A percentile compares a stretch with the other conserved stretches of the same genome.
Conservation (phyloP, 495 filamentous ascomycete genomes). For the Baudoinia panamericana region DNA sequence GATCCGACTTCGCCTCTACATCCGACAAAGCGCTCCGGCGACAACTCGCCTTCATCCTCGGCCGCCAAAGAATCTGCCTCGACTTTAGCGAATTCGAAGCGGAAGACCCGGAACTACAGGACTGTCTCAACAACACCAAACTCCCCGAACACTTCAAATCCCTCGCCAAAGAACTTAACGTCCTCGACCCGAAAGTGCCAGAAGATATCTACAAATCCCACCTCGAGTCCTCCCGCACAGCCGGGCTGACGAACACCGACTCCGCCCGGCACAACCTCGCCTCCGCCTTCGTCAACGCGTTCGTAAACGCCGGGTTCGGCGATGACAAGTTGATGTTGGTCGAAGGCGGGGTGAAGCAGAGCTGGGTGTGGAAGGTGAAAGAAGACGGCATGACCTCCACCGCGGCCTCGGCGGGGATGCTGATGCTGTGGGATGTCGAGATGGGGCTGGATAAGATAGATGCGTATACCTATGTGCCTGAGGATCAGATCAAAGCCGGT, state of each 20-base stretch:
- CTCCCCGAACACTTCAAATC: constrained; percentile 87
- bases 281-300: constrained; percentile 89
- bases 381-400: constrained; percentile 96
- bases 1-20: constrained; percentile 63
- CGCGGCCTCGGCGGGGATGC: constrained; percentile 78
- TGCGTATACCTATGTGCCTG: constrained; percentile 70
- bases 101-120: constrained; percentile 59
- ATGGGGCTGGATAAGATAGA: constrained; percentile 81
- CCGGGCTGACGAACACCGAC: constrained; percentile 84
- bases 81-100: constrained; percentile 46
- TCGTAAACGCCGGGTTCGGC: constrained; percentile 90
- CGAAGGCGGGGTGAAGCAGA: constrained; percentile 59
- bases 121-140: constrained; percentile 75
- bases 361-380: constrained; percentile 99
- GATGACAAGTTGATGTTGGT: constrained; percentile 96
- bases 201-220: constrained; percentile 99
- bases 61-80: constrained; percentile 79
- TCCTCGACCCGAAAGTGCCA: constrained; percentile 88
- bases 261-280: constrained; percentile 92
- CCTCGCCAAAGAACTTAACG: constrained; percentile 89
- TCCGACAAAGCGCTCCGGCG: constrained; percentile 72
- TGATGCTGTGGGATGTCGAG: constrained; percentile 85
- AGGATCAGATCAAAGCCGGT: constrained; percentile 81
- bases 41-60: constrained; percentile 88
- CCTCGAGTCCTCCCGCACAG: constrained; percentile 82